Evolutionary conservation across 768 basidiomycete species (phyloP).

Genomic region (Auricularia auricula-judae): DNA sequence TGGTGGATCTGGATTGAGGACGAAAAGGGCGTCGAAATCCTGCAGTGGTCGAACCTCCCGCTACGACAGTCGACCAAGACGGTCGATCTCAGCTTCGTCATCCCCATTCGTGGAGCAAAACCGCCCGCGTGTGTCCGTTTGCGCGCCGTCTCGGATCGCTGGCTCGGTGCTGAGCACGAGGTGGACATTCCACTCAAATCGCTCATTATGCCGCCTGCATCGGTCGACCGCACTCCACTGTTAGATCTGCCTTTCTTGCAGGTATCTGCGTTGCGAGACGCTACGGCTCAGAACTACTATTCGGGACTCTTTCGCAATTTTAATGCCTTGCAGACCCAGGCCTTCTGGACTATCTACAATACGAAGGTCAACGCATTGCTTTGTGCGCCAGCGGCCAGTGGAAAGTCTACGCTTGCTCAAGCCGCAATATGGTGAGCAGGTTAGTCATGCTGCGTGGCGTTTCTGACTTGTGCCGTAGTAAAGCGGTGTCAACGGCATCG

Average conservation of each 20-base stretch:
- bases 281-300: conserved; percentile 35
- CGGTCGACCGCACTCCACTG: conserved; percentile 46
- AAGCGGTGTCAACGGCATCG: conserved; percentile 27
- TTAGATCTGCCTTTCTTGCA: conserved; percentile 69
- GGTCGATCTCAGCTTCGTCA: conserved; percentile 65
- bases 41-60: conserved; percentile 64
- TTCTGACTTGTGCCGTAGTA: conserved; percentile 31
- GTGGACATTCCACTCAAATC: conserved; percentile 48
- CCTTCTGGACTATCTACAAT: conserved; percentile 70
- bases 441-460: conserved; percentile 2
- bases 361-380: conserved; percentile 59
- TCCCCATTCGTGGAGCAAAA: conserved; percentile 52
- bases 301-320: conserved; percentile 40
- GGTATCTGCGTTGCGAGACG: conserved; percentile 38
- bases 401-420: conserved; percentile 68
- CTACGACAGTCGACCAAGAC: conserved; percentile 54
- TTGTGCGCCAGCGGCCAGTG: conserved; percentile 69
- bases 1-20: conserved; percentile 98
- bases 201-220: conserved; percentile 62
- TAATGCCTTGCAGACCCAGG: conserved; percentile 83
- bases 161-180: conserved; percentile 86
- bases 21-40: conserved; percentile 63
- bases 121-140: conserved; percentile 60
- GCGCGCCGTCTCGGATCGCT: conserved; percentile 77
- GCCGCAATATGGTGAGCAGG: conserved; percentile 56